Evolutionary conservation across 2,329 filamentous ascomycete genomes (phyloP), one percentile per base, ranked within the genome.

Genomic region (Stylonectria norvegica): DNA sequence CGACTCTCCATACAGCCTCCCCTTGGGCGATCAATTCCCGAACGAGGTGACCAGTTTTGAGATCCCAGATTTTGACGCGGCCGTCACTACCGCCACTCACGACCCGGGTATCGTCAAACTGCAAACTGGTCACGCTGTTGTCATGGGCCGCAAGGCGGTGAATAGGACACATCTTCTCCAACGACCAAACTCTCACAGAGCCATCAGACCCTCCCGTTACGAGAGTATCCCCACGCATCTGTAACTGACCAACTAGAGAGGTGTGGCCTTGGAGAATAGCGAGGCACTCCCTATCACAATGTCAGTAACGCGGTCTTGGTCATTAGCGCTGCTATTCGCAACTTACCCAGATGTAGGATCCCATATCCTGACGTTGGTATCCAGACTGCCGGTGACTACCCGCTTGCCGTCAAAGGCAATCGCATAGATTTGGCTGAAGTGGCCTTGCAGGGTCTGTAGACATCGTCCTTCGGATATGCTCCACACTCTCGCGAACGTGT

Each of bases 381-480:
- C 93, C 47, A 98, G 71, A 64, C 90, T 96, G 36, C 93, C 93
- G 8, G 93, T 98, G 23, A 94, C 91, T 42, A 98, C 90, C 49
- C 90, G 80, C 53, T 84, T 83, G 27, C 93, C 93, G 61, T 98
- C 93, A 65, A 97, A 98, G 1, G 93, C 93, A 61, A 98, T 95
- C 15, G 93, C 93, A 62, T 98, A 98, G 43, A 98, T 98, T 62
- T 98, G 93, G 61, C 91, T 97, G 67, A 96, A 98, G 66, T 98
- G 93, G 0, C 93, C 93, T 31, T 85, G 83, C 27, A 98, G 74
- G 1, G 89, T 96, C 52, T 91, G 84, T 39, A 97, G 71, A 63
- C 93, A 98, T 48, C 89, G 83, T 20, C 93, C 93, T 66, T 96
- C 88, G 2, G 89, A 95, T 37, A 98, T 97, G 64, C 88, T 96